Base-by-base conservation (phyloP, 345 rosid genomes). In the Linum usitatissimum region DNA sequence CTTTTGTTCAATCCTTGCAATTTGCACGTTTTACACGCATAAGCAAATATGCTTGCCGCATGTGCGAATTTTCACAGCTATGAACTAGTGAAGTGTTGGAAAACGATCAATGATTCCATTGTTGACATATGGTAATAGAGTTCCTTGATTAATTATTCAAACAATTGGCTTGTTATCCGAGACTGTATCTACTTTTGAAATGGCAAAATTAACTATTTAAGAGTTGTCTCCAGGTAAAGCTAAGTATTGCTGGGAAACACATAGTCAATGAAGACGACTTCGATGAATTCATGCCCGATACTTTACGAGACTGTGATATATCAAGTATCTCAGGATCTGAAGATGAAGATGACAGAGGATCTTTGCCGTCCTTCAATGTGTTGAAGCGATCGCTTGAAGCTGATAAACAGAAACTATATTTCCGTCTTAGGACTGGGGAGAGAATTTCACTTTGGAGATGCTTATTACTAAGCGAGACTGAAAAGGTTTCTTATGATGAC, bases 311-410 rank as follows among this genome's bases (percentile, higher is more conserved):
- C 70, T 88, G 67, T 30, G 98, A 92, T 63, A 78, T 92, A 18
- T 92, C 97, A 6, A 92, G 98, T 69, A 81, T 92, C 58, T 92
- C 98, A 20, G 98, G 98, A 54, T 92, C 97, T 6, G 99, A 93
- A 73, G 97, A 93, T 81, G 99, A 93, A 80, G 66, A 72, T 42
- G 91, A 84, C 14, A 64, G 61, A 14, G 78, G 69, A 60, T 31
- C 77, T 54, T 9, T 55, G 3, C 21, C 60, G 58, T 73, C 51
- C 6, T 56, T 59, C 68, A 80, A 76, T 73, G 53, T 45, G 4
- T 64, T 49, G 7, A 78, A 64, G 83, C 78, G 82, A 20, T 63
- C 48, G 12, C 61, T 58, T 61, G 77, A 54, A 54, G 72, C 67
- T 65, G 53, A 64, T 64, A 79, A 74, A 81, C 79, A 79, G 80